A percentile compares a stretch with the other conserved stretches of the same genome.
Evolutionary conservation across 2,329 filamentous ascomycete genomes (phyloP).

Genomic region (Sclerotiophoma versabilis): DNA sequence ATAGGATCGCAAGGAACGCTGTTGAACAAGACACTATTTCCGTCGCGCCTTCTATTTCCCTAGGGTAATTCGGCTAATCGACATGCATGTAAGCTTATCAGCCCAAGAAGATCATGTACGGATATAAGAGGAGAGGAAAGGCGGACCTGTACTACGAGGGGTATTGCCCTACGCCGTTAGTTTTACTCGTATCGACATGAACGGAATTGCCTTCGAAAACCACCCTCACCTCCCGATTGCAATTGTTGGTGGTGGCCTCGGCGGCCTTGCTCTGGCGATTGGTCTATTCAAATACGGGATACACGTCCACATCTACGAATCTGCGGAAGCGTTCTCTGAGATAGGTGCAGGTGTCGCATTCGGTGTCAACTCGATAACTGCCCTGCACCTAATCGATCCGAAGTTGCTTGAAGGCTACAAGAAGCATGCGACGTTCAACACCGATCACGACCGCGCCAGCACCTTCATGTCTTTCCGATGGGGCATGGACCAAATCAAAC

Average conservation of each 20-base stretch:
- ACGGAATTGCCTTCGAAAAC: constrained; percentile 1
- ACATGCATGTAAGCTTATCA: constrained; percentile 10
- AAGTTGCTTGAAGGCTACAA: constrained; percentile 50
- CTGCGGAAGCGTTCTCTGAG: constrained; percentile 25
- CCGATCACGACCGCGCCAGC: constrained; percentile 45
- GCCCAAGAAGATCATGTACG: constrained; percentile 3
- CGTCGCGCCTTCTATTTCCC: neutral
- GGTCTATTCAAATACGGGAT: constrained; percentile 26
- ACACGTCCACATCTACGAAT: constrained; percentile 35
- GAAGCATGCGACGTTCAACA: constrained; percentile 49
- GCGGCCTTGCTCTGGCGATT: constrained; percentile 32
- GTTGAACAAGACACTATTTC: too few species aligned
- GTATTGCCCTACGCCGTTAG: neutral
- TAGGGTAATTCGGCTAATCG: neutral
- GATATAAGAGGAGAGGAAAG: constrained; percentile 7
- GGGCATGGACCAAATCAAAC: constrained; percentile 5
- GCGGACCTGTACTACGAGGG: neutral
- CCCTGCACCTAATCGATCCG: constrained; percentile 52
- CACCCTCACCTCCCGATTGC: constrained; percentile 1
- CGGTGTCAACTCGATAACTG: constrained; percentile 51
- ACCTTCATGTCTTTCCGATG: constrained; percentile 42
- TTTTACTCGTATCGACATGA: neutral
- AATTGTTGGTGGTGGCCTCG: constrained; percentile 31
- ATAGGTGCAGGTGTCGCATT: constrained; percentile 39
- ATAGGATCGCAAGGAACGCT: too few species aligned